Base-by-base conservation (phyloP, 768 basidiomycete genomes). In the Termitomyces sp. region DNA sequence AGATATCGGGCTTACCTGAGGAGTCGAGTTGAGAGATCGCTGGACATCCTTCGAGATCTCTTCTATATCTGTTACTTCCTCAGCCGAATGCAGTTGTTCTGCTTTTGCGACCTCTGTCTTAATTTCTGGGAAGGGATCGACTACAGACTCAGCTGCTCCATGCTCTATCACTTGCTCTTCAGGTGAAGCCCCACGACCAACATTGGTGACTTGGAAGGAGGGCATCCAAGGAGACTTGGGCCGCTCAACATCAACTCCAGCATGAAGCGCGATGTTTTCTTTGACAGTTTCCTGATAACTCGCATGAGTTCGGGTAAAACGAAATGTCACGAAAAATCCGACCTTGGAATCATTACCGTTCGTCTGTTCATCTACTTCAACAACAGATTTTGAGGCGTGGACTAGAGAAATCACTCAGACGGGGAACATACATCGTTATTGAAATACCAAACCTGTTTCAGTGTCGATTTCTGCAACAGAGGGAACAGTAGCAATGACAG, bases 171-270 rank as follows among this genome's bases (percentile, higher is more conserved):
- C 26, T 39, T 52, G 66, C 12, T 65, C 63, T 18, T 67, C 68
- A n/a, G 61, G 59, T 16, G 63, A 60, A 24, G 60, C 56, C 37
- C 74, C 74, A 50, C 63, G 61, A 37, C 71, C 69, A 44, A 70
- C 61, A 27, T 79, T 75, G 13, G 71, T 78, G 24, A 82, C 81
- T 57, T 76, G 77, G 72, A 81, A 84, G 2, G 81, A 80, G 7
- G 80, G 76, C 14, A 74, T 76, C 78, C 77, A 82, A 29, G 79
- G 79, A 16, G 79, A 79, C 60, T 78, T 79, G 22, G 79, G 78
- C 37, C 75, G 69, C 49, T 79, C 79, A 14, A 72, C 51, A 22
- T 72, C 68, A 57, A 47, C 55, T 26, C 31, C 60, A 43, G 34
- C 51, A 13, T 46, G n/a, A 18, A 60, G 55, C 20, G 22, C 18